Conservation (phyloP, 2,329 filamentous ascomycete genomes). For the Xylariaceae sp. region DNA sequence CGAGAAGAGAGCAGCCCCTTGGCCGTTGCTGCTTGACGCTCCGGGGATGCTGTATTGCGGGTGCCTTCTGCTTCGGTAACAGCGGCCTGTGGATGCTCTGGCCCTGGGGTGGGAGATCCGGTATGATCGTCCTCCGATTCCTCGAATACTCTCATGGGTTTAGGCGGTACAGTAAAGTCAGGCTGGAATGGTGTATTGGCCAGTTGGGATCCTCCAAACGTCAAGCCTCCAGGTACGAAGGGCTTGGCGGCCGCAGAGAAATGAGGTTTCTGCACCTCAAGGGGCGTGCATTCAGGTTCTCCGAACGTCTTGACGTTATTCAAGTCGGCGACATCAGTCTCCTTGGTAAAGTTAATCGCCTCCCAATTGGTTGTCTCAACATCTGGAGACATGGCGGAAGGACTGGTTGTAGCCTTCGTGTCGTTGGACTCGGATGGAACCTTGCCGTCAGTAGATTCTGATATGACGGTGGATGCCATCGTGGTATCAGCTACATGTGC, state of each 20-base stretch:
- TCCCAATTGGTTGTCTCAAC: constrained; percentile 48
- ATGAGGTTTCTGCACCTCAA: constrained; percentile 44
- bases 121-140: constrained; percentile 28
- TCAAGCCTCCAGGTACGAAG: constrained; percentile 48
- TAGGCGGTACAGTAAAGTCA: constrained; percentile 23
- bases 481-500: constrained; percentile 43
- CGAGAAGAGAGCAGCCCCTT: constrained; percentile 29
- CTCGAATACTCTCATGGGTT: constrained; percentile 19
- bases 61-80: constrained; percentile 15
- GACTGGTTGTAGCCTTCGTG: constrained; percentile 45
- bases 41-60: constrained; percentile 17
- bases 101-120: constrained; percentile 31
- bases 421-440: constrained; percentile 29
- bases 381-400: constrained; percentile 48
- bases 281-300: constrained; percentile 35
- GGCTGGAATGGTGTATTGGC: constrained; percentile 27
- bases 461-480: constrained; percentile 48
- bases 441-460: constrained; percentile 47
- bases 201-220: constrained; percentile 30
- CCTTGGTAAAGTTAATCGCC: constrained; percentile 56
- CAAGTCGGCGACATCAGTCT: constrained; percentile 44
- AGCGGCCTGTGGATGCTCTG: constrained; percentile 20
- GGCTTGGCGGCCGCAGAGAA: constrained; percentile 67
- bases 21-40: constrained; percentile 13
- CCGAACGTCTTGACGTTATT: constrained; percentile 47